A percentile compares a stretch with the other conserved stretches of the same genome.
Conservation (phyloP, 1,139 yeast species). For the Magnusiomyces magnusii region DNA sequence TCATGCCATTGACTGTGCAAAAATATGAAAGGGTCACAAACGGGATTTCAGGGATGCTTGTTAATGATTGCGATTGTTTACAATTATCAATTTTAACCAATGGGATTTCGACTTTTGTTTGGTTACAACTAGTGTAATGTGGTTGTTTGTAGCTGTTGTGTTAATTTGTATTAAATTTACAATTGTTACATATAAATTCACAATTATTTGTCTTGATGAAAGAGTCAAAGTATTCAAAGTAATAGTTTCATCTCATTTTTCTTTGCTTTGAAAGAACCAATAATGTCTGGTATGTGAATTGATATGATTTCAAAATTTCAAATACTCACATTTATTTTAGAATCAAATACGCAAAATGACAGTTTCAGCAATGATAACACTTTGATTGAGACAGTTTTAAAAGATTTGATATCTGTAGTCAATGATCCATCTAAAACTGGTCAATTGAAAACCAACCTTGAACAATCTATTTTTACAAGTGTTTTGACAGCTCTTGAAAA, state of each 20-base stretch:
- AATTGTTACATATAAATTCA: too few relatives aligned
- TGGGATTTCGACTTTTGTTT: too few relatives aligned
- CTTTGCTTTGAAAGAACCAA: background rate
- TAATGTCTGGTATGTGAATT: background rate
- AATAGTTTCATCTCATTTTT: too few relatives aligned
- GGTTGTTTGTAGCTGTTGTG: background rate
- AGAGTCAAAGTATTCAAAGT: too few relatives aligned
- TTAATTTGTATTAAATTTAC: background rate
- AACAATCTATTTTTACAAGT: background rate
- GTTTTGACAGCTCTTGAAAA: background rate
- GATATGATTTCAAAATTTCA: too few relatives aligned
- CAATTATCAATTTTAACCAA: too few relatives aligned
- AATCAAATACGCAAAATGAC: background rate
- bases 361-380: background rate
- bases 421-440: background rate
- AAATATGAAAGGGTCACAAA: too few relatives aligned
- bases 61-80: too few relatives aligned
- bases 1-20: too few relatives aligned
- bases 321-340: too few relatives aligned
- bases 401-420: background rate
- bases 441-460: background rate
- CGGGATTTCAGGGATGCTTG: too few relatives aligned
- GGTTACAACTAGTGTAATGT: background rate
- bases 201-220: too few relatives aligned
- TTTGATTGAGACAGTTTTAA: background rate